Percentiles rank a stretch among this genome's conserved stretches.
These are phyloP conservation scores for Blastobotrys illinoisensis DNA, from an alignment of 1,139 yeast species.

Conservation along the genomic window DNA sequence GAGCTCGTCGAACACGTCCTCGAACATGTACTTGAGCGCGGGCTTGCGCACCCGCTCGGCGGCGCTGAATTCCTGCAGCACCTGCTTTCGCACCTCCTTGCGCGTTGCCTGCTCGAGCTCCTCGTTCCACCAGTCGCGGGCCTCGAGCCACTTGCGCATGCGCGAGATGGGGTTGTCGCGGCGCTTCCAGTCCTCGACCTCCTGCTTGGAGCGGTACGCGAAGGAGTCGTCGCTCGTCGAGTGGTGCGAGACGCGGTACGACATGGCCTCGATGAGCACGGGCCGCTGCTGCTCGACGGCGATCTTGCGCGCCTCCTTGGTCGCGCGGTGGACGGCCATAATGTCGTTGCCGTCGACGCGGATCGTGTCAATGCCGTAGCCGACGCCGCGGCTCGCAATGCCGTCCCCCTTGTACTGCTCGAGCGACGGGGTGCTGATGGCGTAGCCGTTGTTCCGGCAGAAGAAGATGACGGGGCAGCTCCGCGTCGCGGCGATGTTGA, in stretches of 20 bases:
- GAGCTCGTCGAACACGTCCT: slow-evolving; percentile 25
- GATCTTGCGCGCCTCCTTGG: slow-evolving; percentile 28
- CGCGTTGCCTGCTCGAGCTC: slow-evolving; percentile 27
- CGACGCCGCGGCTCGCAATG: slow-evolving; percentile 33
- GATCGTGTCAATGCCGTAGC: slow-evolving; percentile 35
- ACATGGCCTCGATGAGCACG: slow-evolving; percentile 35
- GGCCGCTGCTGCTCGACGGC: slow-evolving; percentile 32
- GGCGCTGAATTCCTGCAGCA: slow-evolving; percentile 27
- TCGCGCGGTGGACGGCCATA: slow-evolving; percentile 32
- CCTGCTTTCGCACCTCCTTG: slow-evolving; percentile 23
- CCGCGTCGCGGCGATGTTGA: slow-evolving; percentile 36
- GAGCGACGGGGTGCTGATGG: slow-evolving; percentile 33
- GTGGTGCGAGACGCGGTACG: slow-evolving; percentile 35
- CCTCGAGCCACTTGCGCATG: slow-evolving; percentile 33
- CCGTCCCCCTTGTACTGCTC: slow-evolving; percentile 38
- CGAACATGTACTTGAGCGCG: slow-evolving; percentile 26
- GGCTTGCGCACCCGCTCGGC: slow-evolving; percentile 34
- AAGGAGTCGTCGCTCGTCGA: slow-evolving; percentile 37
- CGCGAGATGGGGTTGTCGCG: slow-evolving; percentile 34
- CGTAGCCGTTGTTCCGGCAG: slow-evolving; percentile 36
- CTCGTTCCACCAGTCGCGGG: slow-evolving; percentile 31
- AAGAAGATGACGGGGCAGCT: slow-evolving; percentile 33
- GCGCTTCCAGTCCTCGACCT: slow-evolving; percentile 36
- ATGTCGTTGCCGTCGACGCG: slow-evolving; percentile 36
- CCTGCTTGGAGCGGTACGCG: slow-evolving; percentile 33